Percentiles rank a stretch among this genome's conserved stretches.
Evolutionary conservation across 2,329 filamentous ascomycete species (phyloP).

Genomic region (Zymoseptoria pseudotritici): DNA sequence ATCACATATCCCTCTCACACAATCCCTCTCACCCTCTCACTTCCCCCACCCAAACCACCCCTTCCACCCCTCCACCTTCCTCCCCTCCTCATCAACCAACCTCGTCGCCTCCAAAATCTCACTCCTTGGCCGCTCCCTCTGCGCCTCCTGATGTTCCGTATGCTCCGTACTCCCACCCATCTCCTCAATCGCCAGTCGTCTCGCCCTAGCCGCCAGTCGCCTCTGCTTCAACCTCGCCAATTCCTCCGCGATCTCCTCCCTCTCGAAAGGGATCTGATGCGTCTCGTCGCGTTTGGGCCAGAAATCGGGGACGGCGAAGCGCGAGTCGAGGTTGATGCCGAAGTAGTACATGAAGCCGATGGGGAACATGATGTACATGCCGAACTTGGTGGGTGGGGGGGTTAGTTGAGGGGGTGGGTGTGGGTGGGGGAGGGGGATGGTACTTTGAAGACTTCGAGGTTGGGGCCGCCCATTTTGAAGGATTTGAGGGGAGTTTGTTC

Average conservation of each 20-base stretch:
- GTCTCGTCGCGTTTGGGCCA: constrained; percentile 80
- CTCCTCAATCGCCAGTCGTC: constrained; percentile 37
- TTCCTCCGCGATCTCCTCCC: constrained; percentile 77
- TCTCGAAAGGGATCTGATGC: constrained; percentile 67
- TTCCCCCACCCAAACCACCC: constrained; percentile 10
- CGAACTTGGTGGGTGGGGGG: constrained; percentile 61
- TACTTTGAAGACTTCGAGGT: constrained; percentile 94
- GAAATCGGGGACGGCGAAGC: constrained; percentile 83
- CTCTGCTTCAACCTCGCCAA: constrained; percentile 59
- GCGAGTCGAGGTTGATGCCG: constrained; percentile 90
- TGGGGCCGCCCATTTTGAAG: constrained; percentile 65
- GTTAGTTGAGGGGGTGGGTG: not conserved
- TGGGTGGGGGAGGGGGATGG: not conserved
- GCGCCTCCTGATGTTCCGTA: constrained; percentile 18
- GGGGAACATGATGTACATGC: constrained; percentile 97
- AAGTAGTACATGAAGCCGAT: constrained; percentile 99
- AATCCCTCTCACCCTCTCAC: not conserved
- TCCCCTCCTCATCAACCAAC: constrained; percentile 12
- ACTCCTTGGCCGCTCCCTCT: constrained; percentile 15
- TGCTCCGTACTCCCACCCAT: constrained; percentile 22
- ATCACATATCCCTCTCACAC: not conserved
- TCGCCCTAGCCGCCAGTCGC: constrained; percentile 41
- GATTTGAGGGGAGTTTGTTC: not conserved
- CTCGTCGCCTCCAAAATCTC: constrained; percentile 22
- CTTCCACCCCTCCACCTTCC: constrained; percentile 7